Base-by-base conservation (phyloP, 805 yeast species). In the Candida dajiaensis region DNA sequence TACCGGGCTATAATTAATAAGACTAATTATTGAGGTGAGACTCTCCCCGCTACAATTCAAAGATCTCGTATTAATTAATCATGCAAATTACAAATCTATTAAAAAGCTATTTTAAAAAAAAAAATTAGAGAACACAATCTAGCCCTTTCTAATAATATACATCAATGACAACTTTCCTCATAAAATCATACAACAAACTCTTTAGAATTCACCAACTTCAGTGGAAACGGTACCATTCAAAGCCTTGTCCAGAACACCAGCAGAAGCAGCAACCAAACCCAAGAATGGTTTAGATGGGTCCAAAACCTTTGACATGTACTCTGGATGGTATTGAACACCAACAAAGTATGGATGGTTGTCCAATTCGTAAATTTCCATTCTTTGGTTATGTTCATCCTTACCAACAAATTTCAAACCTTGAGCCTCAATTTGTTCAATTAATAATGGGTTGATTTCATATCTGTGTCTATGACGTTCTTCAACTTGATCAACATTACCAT, bases 261-360 rank as follows among this genome's bases (percentile, higher is more conserved):
- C 76, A 41, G 96, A 72, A 18, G 99, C 98, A 44, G 98, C 97
- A 49, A 94, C 86, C 56, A 94, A 78, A 45, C 99, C 99, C 64
- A 94, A 77, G 72, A 94, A 88, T 46, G 99, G 99, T 66, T 86
- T 80, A 23, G 97, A 90, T 45, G 99, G 99, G 59, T 89, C 96
- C 64, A 94, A 77, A 23, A 95, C 99, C 70, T 95, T 89, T 42
- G 98, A 89, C 55, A 90, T 76, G 68, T 94, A 94, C 72, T 94
- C 99, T 29, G 99, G 99, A 66, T 94, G 99, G 72, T 90, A 94
- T 74, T 94, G 99, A 29, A 97, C 86, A 53, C 92, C 99, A 58
- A 89, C 95, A 61, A 70, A 90, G 72, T 83, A 94, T 61, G 94
- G 94, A 68, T 90, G 97, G 63, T 78, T 81, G 51, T 82, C 78